phyloP scores from a whole-genome alignment of 106 monocot species.

The Dendrobium huoshanense region DNA sequence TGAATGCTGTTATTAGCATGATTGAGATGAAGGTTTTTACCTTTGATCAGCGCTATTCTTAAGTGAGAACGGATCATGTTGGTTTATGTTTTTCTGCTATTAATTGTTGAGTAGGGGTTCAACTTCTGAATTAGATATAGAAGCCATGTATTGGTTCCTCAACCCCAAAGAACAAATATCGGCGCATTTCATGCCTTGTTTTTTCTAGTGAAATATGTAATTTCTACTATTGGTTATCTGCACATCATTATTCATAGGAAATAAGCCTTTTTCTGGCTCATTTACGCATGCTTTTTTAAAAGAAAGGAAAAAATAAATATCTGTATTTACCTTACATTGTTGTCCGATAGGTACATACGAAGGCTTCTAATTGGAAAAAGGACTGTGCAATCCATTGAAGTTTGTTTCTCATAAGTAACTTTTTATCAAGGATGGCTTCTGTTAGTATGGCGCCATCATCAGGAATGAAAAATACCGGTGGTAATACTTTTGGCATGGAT shows the following conservation, averaged over 20 bases:
- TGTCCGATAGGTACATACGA: neutral
- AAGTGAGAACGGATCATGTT: neutral
- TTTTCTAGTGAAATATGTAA: neutral
- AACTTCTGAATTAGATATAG: too few species aligned
- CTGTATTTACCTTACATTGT: neutral
- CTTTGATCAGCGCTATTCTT: neutral
- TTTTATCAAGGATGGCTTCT: conserved; percentile 18
- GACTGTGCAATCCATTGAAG: neutral
- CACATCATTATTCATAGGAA: neutral
- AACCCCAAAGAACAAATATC: too few species aligned
- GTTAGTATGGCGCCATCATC: conserved; percentile 20
- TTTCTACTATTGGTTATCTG: neutral
- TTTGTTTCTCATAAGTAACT: neutral
- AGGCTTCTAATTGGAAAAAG: neutral
- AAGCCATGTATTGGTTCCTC: too few species aligned
- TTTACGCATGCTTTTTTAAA: neutral
- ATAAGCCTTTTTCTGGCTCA: neutral
- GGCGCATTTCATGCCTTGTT: too few species aligned
- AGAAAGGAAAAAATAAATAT: neutral
- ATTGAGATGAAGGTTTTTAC: neutral
- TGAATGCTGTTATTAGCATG: neutral
- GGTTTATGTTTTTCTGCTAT: neutral
- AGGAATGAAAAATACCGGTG: conserved; percentile 18
- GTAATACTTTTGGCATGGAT: conserved; percentile 20
- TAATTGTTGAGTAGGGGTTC: too few species aligned